These are phyloP conservation scores for Amphibolis antarctica DNA, from an alignment of 106 monocot species.

Conservation along the genomic window DNA sequence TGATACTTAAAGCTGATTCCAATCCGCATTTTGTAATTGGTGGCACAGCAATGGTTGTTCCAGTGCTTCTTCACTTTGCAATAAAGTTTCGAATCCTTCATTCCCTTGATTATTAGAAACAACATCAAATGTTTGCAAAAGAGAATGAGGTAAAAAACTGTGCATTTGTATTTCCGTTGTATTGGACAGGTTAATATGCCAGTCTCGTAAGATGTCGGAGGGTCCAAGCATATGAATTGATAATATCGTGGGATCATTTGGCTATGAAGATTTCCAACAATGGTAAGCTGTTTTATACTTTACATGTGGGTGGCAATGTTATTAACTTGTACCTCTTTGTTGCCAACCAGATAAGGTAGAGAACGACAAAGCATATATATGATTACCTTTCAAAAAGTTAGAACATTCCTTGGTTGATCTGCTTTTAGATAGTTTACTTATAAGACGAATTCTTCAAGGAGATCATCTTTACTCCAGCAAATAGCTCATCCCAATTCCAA, in stretches of 20 bases:
- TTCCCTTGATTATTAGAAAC: no score
- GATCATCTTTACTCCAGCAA: slow-evolving; percentile 71
- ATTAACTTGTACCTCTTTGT: no score
- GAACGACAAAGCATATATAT: slow-evolving; percentile 51
- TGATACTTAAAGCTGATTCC: background rate
- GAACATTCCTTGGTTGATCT: slow-evolving; percentile 86
- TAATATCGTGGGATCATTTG: slow-evolving; percentile 94
- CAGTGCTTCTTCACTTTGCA: no score
- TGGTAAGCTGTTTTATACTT: no score
- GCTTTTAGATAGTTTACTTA: slow-evolving; percentile 90
- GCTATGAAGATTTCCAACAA: no score
- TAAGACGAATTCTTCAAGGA: slow-evolving; percentile 88
- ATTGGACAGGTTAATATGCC: background rate
- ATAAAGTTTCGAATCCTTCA: no score
- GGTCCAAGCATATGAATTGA: slow-evolving; percentile 76
- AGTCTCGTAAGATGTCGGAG: background rate
- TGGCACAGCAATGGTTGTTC: no score
- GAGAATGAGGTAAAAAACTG: no score
- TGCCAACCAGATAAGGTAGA: no score
- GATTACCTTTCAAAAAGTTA: slow-evolving; percentile 79
- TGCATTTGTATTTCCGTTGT: background rate
- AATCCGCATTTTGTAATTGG: background rate
- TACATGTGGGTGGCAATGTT: no score
- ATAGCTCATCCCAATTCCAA: slow-evolving; percentile 82
- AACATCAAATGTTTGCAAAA: no score